Conservation (phyloP, 352 stramenopile genomes). For the Elongisporangium senticosum region DNA sequence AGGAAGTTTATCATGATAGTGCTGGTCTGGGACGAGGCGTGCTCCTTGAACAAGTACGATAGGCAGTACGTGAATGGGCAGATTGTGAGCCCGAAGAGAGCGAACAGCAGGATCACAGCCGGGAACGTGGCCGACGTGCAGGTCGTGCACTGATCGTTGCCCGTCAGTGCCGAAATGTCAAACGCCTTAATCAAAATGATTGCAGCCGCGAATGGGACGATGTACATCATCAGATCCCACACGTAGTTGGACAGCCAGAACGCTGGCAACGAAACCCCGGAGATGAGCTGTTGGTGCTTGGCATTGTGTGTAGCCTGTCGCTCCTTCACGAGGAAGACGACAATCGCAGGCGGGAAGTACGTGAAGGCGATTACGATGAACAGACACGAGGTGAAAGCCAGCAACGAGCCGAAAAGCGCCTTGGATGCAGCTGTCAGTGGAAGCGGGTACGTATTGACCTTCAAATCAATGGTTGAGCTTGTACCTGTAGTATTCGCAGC, state of each 20-base stretch:
- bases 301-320: conserved; percentile 82
- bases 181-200: conserved; percentile 48
- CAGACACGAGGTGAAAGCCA: conserved; percentile 29
- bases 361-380: conserved; percentile 88
- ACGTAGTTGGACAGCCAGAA: conserved; percentile 96
- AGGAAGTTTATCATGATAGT: conserved; percentile 72
- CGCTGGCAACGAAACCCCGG: conserved; percentile 82
- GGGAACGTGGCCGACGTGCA: conserved; percentile 40
- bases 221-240: conserved; percentile 91
- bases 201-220: conserved; percentile 51
- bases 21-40: conserved; percentile 59
- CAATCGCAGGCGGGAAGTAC: conserved; percentile 86
- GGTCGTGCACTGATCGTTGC: conserved; percentile 31
- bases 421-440: conserved; percentile 34
- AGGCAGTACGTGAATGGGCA: conserved; percentile 62
- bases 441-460: conserved; percentile 44
- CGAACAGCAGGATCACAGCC: conserved; percentile 46
- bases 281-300: conserved; percentile 95
- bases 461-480: conserved; percentile 15
- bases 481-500: not conserved
- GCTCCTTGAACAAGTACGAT: conserved; percentile 61
- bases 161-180: conserved; percentile 39
- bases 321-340: conserved; percentile 94
- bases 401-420: conserved; percentile 28
- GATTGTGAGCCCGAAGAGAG: conserved; percentile 58